A percentile compares a stretch with the other conserved stretches of the same genome.
phyloP scores from a whole-genome alignment of 345 rosid species.

The Eucalyptus cladocalyx region DNA sequence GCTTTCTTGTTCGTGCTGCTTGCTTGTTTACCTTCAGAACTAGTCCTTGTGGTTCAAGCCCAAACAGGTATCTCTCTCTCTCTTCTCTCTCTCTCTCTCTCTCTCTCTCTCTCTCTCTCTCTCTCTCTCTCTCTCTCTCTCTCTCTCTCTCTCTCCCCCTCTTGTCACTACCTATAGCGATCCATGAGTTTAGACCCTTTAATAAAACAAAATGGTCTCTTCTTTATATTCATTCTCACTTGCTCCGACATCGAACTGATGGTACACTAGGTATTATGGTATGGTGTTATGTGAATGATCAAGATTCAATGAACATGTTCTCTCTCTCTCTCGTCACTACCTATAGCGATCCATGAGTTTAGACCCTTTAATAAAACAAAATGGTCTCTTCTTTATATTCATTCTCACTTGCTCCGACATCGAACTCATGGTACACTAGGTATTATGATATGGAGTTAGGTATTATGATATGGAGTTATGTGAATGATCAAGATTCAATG shows the following conservation, averaged over 20 bases:
- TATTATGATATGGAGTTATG: background rate
- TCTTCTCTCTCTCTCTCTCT: too few species aligned
- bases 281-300: too few species aligned
- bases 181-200: background rate
- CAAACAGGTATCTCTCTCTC: background rate
- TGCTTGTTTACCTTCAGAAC: background rate
- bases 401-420: too few species aligned
- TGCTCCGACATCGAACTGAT: fast-evolving
- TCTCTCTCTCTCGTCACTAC: too few species aligned
- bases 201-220: background rate
- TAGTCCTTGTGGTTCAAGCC: background rate
- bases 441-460: too few species aligned
- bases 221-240: background rate
- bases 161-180: background rate
- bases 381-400: too few species aligned
- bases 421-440: too few species aligned
- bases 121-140: too few species aligned
- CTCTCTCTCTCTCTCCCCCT: fast-evolving
- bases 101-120: background rate
- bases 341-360: too few species aligned
- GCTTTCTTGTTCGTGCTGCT: background rate
- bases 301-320: too few species aligned
- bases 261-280: background rate
- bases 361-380: too few species aligned
- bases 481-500: background rate